These are phyloP conservation scores for Vinca major DNA, from an alignment of 305 asterid genomes.

Conservation along the genomic window DNA sequence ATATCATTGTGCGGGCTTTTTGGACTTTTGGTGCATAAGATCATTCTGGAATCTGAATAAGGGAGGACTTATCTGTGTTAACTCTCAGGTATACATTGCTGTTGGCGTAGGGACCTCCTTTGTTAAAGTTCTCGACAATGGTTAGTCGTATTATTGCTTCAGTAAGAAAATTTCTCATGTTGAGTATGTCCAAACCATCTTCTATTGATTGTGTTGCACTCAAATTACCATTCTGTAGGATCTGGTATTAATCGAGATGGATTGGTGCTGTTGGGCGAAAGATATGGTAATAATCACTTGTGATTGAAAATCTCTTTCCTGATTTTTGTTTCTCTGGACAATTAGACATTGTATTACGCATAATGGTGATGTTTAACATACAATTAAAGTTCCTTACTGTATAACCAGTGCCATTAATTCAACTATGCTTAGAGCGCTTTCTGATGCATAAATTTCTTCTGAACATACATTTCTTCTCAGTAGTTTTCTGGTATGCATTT, in stretches of 20 bases:
- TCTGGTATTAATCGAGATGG: constrained; percentile 82
- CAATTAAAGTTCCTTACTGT: background rate
- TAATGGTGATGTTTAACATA: background rate
- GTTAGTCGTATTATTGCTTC: constrained; percentile 30
- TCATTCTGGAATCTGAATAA: constrained; percentile 5
- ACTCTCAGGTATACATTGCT: constrained; percentile 54
- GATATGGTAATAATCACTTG: constrained; percentile 45
- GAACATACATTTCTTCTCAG: background rate
- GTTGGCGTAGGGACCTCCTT: constrained; percentile 57
- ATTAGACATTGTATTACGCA: background rate
- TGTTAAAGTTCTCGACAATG: constrained; percentile 79
- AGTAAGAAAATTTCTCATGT: background rate
- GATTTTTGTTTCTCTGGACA: background rate
- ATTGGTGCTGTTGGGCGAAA: constrained; percentile 67
- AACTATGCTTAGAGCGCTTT: background rate
- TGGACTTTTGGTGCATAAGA: background rate
- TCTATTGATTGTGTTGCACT: background rate
- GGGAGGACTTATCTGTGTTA: background rate
- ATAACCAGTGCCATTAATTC: background rate
- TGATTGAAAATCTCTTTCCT: background rate
- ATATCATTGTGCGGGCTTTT: background rate
- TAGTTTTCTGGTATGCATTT: background rate
- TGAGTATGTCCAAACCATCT: background rate
- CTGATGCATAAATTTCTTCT: background rate
- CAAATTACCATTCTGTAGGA: constrained; percentile 34